Evolutionary conservation across 2,329 filamentous ascomycete species (phyloP), one percentile per base, ranked within the genome.

Genomic region (Penicillium concentricum): DNA sequence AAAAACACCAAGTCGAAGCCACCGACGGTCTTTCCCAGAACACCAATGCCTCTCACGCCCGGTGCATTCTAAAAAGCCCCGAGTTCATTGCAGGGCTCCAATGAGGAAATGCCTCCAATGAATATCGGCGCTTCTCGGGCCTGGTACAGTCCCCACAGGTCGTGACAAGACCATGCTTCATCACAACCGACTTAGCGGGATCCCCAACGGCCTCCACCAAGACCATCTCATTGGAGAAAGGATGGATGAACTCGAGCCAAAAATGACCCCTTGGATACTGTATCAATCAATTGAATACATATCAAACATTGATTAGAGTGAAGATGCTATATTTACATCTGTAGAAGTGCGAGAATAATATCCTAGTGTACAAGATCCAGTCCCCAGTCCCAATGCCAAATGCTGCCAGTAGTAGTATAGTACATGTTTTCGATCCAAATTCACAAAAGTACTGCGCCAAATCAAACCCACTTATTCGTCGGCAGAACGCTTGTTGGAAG

Each of bases 401-500:
- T 61, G 51, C 51, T 53, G 56, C 39, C 39, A 35, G 20, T 56
- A 50, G 35, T 61, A 46, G 44, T 60, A 62, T 52, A 63, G 39
- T 43, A 62, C 32, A 54, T 54, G 32, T 30, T 48, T 54, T 41
- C 48, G 32, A 12, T 44, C 37, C 48, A 55, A 42, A 56, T 50
- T 15, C 46, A 50, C 5, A 35, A 35, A 45, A 51, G 4, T 34
- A n/a, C 13, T 20, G 39, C 30, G 49, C 38, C 38, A 35, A 18
- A 51, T 20, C 32, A 53, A 54, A 32, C 41, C 49, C 42, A 60
- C 50, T 20, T 60, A 58, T 50, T 58, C 44, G 20, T 54, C 57
- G 24, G 49, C 57, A 28, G 59, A 50, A 50, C 74, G 67, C 55
- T 76, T 72, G 62, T 76, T 75, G 57, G 70, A 72, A 26, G 73